A percentile compares a stretch with the other conserved stretches of the same genome.
Evolutionary conservation across 2,329 filamentous ascomycete species (phyloP).

Genomic region (Clarireedia paspali): DNA sequence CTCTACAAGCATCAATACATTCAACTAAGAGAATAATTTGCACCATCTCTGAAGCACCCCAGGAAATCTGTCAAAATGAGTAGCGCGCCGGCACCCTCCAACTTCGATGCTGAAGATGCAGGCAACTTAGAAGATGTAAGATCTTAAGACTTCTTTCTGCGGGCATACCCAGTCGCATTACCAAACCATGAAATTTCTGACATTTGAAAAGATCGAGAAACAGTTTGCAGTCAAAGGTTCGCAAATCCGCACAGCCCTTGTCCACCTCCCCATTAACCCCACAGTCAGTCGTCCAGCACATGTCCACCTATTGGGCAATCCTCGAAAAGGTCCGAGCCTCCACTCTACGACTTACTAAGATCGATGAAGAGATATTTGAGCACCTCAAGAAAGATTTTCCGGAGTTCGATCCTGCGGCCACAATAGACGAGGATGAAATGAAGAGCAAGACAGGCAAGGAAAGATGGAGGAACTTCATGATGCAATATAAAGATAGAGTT

Average conservation of each 20-base stretch:
- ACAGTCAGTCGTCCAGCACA: slow-evolving; percentile 71
- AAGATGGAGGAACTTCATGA: slow-evolving; percentile 90
- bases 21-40: not conserved
- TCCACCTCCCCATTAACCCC: slow-evolving; percentile 21
- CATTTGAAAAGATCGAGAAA: slow-evolving; percentile 76
- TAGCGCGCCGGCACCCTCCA: slow-evolving; percentile 26
- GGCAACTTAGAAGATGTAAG: slow-evolving; percentile 64
- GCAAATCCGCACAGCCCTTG: slow-evolving; percentile 1
- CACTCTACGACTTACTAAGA: slow-evolving; percentile 80
- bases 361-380: slow-evolving; percentile 90
- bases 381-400: slow-evolving; percentile 85
- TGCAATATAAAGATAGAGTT: slow-evolving; percentile 87
- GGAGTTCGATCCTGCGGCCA: slow-evolving; percentile 76
- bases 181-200: slow-evolving; percentile 13
- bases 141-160: slow-evolving; percentile 1
- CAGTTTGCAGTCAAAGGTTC: slow-evolving; percentile 95
- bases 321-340: slow-evolving; percentile 87
- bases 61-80: slow-evolving; percentile 11
- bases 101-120: slow-evolving; percentile 51
- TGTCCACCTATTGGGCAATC: slow-evolving; percentile 95
- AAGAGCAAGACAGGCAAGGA: slow-evolving; percentile 96
- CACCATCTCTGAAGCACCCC: not conserved
- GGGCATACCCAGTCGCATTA: slow-evolving; percentile 1
- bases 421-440: slow-evolving; percentile 88
- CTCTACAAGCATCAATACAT: no score